Evolutionary conservation across 176 grass and related monocot species (phyloP), one percentile per base, ranked within the genome.

Genomic region (Rhynchospora pubera): DNA sequence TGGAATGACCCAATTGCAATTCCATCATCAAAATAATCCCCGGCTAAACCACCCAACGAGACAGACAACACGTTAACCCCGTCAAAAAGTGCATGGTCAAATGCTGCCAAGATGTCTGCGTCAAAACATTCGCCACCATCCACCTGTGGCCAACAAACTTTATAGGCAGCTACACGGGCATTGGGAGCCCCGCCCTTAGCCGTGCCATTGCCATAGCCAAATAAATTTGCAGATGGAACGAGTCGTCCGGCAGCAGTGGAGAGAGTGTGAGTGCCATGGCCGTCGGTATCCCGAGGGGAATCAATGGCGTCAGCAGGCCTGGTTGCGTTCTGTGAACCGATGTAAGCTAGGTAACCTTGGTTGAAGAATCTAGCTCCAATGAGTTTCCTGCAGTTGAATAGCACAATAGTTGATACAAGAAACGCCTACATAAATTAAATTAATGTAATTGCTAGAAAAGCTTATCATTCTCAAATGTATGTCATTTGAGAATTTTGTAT

Each of bases 191-290:
- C 92, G 32, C 95, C 95, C 65, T 91, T 98, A 18, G 92, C 95
- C 21, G 88, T 98, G 65, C 95, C 95, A 42, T 91, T 98, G 87
- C 92, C 90, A 67, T 87, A 88, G 1, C 92, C 90, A 81, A 93
- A 98, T 21, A 94, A 84, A 84, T 53, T 94, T 2, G 90, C 92
- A 13, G 90, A 90, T 0, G 82, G 62, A 2, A 97, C 95, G 61
- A 80, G 65, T 0, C 72, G 65, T 1, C 95, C 95, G 2, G 90
- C 95, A 24, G 92, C 92, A 15, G 95, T 97, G 43, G 95, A 97
- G 11, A 97, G 92, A 44, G 90, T 97, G 92, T 97, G 95, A 77
- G 95, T 93, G 43, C 95, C 95, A 56, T 97, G 95, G 0, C 95
- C 95, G 65, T 94, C 92, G 47, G 61, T 89, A 87, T 97, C 95